Evolutionary conservation across 2,329 filamentous ascomycete species (phyloP), one percentile per base, ranked within the genome.

Genomic region (Sporothrix sp.): DNA sequence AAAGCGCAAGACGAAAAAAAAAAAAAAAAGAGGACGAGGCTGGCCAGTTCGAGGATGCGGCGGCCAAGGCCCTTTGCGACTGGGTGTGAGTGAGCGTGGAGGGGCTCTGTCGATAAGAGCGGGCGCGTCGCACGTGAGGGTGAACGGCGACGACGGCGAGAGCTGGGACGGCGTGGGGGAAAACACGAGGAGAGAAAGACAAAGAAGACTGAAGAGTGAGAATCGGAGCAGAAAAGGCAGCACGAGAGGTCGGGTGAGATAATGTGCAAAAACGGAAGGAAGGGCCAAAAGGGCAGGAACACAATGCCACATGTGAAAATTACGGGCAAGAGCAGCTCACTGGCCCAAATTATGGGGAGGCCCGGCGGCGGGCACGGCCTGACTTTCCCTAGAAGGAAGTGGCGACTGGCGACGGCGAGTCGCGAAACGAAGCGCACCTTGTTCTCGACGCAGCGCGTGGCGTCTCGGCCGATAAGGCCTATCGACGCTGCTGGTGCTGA

Each of bases 251-350:
- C 30, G 33, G 43, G 30, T 18, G 43, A 27, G 21, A 25, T 18
- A 35, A 18, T 6, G 25, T 6, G 25, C 25, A 28, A 45, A 45
- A 36, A 35, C 10, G 20, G 30, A 28, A 23, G 30, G 16, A 45
- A 36, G 30, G 38, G 27, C n/a, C 25, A 27, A 37, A 37, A 21
- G n/a, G 44, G 44, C 21, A 48, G 46, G 25, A 38, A 27, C 30
- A 50, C 21, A 50, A 33, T n/a, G 38, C 47, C 38, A 50, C 47
- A 43, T 43, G 47, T 33, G 13, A 35, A 50, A 40, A 49, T 35
- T 35, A 40, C n/a, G 28, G 37, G 47, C 28, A 48, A 25, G 45
- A 23, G 23, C 39, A 20, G 27, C 40, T 27, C 27, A 23, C n/a
- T 27, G n/a, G 18, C 40, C 40, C 27, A 44, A 28, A 48, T 23